A percentile compares a stretch with the other conserved stretches of the same genome.
These are phyloP conservation scores for Rhynchospora tenuis DNA, from an alignment of 176 grass and related monocot species.

Conservation along the genomic window DNA sequence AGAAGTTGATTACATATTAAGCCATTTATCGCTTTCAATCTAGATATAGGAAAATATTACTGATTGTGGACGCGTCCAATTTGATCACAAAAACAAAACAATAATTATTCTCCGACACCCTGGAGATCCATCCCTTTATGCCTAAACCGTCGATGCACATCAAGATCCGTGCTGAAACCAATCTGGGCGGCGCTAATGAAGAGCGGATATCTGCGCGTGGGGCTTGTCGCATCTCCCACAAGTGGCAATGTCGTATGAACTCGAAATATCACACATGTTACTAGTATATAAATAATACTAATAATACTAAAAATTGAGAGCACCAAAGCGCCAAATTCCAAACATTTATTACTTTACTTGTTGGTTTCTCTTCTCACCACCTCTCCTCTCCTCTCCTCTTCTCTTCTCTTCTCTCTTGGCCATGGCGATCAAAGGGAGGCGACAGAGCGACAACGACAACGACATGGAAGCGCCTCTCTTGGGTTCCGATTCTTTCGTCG, in stretches of 20 bases:
- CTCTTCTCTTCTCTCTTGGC: conserved; percentile 28
- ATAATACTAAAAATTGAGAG: no score
- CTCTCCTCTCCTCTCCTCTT: conserved; percentile 9
- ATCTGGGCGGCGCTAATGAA: background rate
- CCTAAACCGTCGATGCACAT: background rate
- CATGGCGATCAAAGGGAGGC: conserved; percentile 22
- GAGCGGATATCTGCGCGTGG: no score
- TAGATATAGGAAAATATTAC: background rate
- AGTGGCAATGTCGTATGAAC: no score
- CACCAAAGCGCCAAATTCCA: no score
- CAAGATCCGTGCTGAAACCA: background rate
- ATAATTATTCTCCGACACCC: no score
- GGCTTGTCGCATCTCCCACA: no score
- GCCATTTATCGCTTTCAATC: no score
- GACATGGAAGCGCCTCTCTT: conserved; percentile 14
- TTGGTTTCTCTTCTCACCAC: no score
- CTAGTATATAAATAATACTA: no score
- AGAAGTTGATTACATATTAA: no score
- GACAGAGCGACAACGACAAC: conserved; percentile 7
- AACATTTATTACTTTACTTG: no score
- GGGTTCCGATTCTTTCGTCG: conserved; percentile 9
- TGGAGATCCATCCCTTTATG: background rate
- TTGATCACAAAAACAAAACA: background rate
- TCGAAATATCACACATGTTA: no score
- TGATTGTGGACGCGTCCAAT: background rate